Evolutionary conservation across 192 early-diverging fungal species (phyloP), one percentile per base, ranked within the genome.

Genomic region (Coemansia sp.): DNA sequence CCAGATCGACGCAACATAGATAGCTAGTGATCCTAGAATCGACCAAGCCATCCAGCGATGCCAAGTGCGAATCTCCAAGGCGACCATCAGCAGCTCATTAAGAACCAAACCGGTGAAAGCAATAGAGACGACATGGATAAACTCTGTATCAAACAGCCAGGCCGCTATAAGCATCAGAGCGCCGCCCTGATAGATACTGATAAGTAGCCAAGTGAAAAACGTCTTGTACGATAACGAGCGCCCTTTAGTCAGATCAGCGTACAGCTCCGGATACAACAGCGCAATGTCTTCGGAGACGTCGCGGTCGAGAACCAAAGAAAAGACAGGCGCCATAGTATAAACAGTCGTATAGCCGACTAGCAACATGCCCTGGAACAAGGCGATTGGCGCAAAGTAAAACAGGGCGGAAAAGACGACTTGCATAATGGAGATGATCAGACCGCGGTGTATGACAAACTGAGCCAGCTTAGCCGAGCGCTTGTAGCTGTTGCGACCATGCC

Each of bases 341-440:
- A 97, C 80, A 1, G 97, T 98, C n/a, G 97, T 90, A 83, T 98
- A 98, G 22, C 96, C 95, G 10, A 94, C 91, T 38, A 96, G 87
- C 36, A 95, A 71, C 83, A 90, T 83, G 46, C 93, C 93, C 81
- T 97, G 95, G 79, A 94, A 98, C 62, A 98, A 74, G 34, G 95
- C 95, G 65, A 98, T 97, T 7, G 97, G 97, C 13, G 97, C 97
- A 88, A 94, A 97, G 81, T 97, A 98, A 76, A 96, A 98, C 66
- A 98, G 86, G 2, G 95, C 90, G 11, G 94, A 95, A 69, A 98
- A 98, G 11, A 98, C 97, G 0, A 95, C 95, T 82, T 98, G 97
- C 90, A 98, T 98, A 20, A 98, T 90, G 1, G 97, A 96, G 63
- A 98, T 98, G 62, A 98, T 98, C 64, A 98, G 77, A 38, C 97